A percentile compares a stretch with the other conserved stretches of the same genome.
Evolutionary conservation across 2,329 filamentous ascomycete species (phyloP).

Genomic region (Exophiala aquamarina): DNA sequence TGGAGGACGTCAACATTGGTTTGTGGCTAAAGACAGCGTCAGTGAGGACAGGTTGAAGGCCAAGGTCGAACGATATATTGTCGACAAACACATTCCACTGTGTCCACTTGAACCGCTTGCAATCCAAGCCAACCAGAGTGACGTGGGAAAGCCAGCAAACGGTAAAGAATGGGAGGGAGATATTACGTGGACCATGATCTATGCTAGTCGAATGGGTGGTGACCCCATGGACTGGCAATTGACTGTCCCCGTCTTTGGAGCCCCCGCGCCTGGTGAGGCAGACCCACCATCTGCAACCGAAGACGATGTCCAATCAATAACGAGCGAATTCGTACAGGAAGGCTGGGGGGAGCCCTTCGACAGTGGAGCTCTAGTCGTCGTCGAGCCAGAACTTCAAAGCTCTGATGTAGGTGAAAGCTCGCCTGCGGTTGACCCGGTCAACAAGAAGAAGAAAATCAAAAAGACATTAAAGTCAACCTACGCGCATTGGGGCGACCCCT

Average conservation of each 20-base stretch:
- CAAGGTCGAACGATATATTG: constrained; percentile 21
- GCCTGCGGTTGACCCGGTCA: no score
- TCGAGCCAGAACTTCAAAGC: no score
- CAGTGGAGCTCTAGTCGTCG: no score
- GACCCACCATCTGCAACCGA: no score
- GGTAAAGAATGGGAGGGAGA: constrained; percentile 24
- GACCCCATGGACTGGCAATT: constrained; percentile 17
- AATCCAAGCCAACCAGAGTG: constrained; percentile 22
- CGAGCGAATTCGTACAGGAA: no score
- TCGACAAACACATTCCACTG: constrained; percentile 12
- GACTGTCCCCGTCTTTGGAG: constrained; percentile 17
- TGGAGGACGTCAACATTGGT: constrained; percentile 25
- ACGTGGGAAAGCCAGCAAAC: constrained; percentile 18
- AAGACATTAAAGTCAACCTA: no score
- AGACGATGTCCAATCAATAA: no score
- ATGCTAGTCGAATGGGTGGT: constrained; percentile 7
- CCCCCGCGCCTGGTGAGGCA: constrained; percentile 2
- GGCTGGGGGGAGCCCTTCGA: no score
- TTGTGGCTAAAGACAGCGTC: constrained; percentile 20
- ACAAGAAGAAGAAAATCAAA: no score
- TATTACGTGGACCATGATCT: constrained; percentile 25
- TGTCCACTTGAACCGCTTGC: constrained; percentile 24
- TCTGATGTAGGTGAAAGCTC: no score
- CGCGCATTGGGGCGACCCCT: no score
- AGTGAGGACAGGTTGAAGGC: constrained; percentile 15